Evolutionary conservation across 116 monocot species (phyloP).

Genomic region (Posidonia oceanica): DNA sequence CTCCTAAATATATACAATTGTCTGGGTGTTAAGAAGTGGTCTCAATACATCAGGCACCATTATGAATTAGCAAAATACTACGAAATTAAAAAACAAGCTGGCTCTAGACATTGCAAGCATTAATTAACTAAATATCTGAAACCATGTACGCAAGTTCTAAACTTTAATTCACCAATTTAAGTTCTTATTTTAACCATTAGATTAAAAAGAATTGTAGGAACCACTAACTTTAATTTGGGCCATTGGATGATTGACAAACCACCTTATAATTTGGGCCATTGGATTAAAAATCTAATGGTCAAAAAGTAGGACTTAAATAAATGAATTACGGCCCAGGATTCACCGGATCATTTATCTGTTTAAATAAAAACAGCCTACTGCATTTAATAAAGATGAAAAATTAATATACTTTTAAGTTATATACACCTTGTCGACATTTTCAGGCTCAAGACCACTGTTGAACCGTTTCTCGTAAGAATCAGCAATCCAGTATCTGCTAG

Average conservation of each 20-base stretch:
- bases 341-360: neutral
- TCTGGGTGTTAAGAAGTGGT: neutral
- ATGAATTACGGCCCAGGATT: neutral
- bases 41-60: neutral
- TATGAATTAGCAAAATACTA: neutral
- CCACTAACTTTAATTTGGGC: too few species aligned
- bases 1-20: slow-evolving; percentile 28
- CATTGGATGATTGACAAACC: neutral
- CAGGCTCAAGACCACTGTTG: slow-evolving; percentile 64
- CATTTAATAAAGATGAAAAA: neutral
- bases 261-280: neutral
- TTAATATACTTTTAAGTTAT: too few species aligned
- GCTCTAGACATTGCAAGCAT: too few species aligned
- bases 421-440: slow-evolving; percentile 95
- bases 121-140: too few species aligned
- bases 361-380: neutral
- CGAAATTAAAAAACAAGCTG: neutral
- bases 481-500: slow-evolving; percentile 97
- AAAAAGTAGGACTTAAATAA: too few species aligned
- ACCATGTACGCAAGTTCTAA: too few species aligned
- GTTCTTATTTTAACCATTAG: too few species aligned
- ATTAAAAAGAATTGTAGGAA: too few species aligned
- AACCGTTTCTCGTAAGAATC: slow-evolving; percentile 76
- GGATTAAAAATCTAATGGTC: neutral
- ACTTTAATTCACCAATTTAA: too few species aligned